These are phyloP conservation scores for Pestalotiopsis fici DNA, from an alignment of 2,329 filamentous ascomycete species.

Conservation along the genomic window DNA sequence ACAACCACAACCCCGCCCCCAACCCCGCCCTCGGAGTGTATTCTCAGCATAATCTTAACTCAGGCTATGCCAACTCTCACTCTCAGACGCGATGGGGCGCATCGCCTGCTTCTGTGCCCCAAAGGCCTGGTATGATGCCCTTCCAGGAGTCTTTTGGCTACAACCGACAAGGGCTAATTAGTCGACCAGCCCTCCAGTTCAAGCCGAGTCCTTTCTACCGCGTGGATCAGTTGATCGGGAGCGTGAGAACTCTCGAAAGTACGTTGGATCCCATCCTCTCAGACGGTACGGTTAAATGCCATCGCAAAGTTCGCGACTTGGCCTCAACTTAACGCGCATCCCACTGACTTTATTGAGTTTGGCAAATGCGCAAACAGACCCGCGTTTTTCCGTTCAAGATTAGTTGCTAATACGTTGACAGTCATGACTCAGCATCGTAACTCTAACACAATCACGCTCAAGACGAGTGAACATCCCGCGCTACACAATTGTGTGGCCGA, in stretches of 20 bases:
- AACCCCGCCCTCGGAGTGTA: background rate
- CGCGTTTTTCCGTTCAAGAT: background rate
- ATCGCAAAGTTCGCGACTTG: background rate
- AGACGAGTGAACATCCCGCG: conserved; percentile 50
- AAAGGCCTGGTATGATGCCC: conserved; percentile 5
- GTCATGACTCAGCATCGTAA: conserved; percentile 58
- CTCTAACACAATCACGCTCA: conserved; percentile 46
- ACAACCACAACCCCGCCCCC: background rate
- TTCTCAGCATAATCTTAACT: conserved; percentile 7
- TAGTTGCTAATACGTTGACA: conserved; percentile 21
- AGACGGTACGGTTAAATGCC: background rate
- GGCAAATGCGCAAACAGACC: background rate
- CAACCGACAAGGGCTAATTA: background rate
- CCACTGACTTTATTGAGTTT: background rate
- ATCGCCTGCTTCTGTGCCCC: conserved; percentile 3
- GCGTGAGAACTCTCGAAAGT: conserved; percentile 73
- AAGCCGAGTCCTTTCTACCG: conserved; percentile 87
- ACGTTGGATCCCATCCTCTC: conserved; percentile 31
- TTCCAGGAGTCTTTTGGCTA: background rate
- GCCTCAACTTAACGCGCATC: background rate
- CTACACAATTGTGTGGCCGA: conserved; percentile 61
- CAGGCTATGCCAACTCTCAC: background rate
- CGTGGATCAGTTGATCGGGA: conserved; percentile 65
- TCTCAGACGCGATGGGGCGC: background rate
- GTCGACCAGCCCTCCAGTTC: conserved; percentile 31